Evolutionary conservation across 2,329 filamentous ascomycete species (phyloP), one percentile per base, ranked within the genome.

Genomic region (Monosporascus sp.): DNA sequence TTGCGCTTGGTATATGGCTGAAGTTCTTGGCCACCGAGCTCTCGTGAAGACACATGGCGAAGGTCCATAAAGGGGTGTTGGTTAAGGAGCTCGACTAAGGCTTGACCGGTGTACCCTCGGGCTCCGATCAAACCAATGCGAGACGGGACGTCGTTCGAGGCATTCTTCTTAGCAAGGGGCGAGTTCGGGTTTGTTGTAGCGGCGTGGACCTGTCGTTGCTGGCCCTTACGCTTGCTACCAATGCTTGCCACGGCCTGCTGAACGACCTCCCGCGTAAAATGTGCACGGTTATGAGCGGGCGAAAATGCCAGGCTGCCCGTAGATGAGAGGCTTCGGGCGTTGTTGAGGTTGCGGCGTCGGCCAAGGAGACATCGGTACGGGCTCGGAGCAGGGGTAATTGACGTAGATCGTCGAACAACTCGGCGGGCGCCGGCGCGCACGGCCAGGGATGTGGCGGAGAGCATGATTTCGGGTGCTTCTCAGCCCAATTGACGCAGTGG

Each of bases 201-300:
- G 37, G 84, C 79, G 63, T 84, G 86, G 22, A 75, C 74, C 52
- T 79, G 86, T 73, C 97, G 97, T 74, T 97, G 93, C 78, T 97
- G 90, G 59, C 95, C 91, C 77, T 99, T 93, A 57, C 93, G 82
- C 81, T 95, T 96, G 58, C 91, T 96, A 58, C 91, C 93, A 70
- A 97, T 95, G 74, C 93, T 96, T 77, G 91, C 95, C 63, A 97
- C 81, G 55, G 96, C 82, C 75, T 93, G 90, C 66, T 95, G 87
- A 59, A 96, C 91, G 52, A 91, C 92, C 47, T 87, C 87, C 55
- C 89, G 82, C 44, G 88, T 91, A 53, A 81, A 84, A 55, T 81
- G 78, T 63, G 86, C 74, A 58, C 57, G 65, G 8, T 61, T 60
- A 58, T 63, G 63, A 22, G 61, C 58, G 35, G 65, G 61, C 4